Evolutionary conservation across 179 eudicot genomes (phyloP), one percentile per base, ranked within the genome.

Genomic region (Drosera spatulata): DNA sequence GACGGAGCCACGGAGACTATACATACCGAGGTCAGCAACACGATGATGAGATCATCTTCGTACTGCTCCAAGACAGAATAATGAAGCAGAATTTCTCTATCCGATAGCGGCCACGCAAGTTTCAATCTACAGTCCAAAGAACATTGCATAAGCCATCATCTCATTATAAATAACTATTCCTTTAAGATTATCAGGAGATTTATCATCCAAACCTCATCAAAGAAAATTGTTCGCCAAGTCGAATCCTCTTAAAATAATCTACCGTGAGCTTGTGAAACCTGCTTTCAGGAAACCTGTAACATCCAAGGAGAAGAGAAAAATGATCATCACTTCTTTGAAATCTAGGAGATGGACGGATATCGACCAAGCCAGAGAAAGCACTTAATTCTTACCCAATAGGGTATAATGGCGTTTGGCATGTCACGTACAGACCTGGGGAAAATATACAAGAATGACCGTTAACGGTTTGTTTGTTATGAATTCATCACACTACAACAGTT

Each of bases 51-150:
- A 73, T 60, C 98, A 72, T 76, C 96, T 77, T 84, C 71, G 45
- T 84, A 76, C 80, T 88, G 86, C 60, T 91, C 95, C 58, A 91
- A 84, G 63, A 50, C 85, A 72, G 77, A 84, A 72, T 59, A 82
- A 75, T 88, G 98, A 42, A 84, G 51, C 12, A 91, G n/a, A 59
- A 75, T 95, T 77, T 91, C 96, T 75, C 98, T 76, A 66, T 79
- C 64, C 62, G 98, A 82, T 63, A 91, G 55, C 56, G 98, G 98
- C 98, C 98, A 88, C 57, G 96, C 78, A 71, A 88, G 77, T 93
- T 91, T 91, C 82, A 77, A 67, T 85, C 98, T 91, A 79, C 72
- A 86, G 80, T 88, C 81, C 95, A 83, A 78, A 66, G 80, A 75
- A 72, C 58, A 75, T 79, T 50, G 69, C 77, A 58, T 68, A 49